Percentiles rank a stretch among this genome's conserved stretches.
Evolutionary conservation across 345 rosid species (phyloP).

Genomic region (Laguncularia racemosa): DNA sequence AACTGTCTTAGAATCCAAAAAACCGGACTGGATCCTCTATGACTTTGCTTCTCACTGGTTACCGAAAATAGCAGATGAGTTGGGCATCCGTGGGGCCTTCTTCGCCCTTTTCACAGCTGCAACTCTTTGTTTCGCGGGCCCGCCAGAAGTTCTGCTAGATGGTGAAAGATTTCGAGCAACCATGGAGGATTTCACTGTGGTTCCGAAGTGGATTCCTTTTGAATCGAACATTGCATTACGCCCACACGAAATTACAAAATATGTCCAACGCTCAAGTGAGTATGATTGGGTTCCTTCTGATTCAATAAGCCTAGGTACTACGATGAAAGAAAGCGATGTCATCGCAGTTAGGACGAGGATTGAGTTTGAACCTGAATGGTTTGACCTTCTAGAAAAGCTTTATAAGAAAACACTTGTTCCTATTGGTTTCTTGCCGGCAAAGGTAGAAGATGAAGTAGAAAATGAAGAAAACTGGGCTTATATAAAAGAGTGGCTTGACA

Average conservation of each 20-base stretch:
- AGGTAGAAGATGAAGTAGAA: slow-evolving; percentile 9
- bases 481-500: slow-evolving; percentile 28
- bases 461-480: slow-evolving; percentile 12
- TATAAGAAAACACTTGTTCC: slow-evolving; percentile 36
- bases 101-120: slow-evolving; percentile 19
- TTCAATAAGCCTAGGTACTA: slow-evolving; percentile 12
- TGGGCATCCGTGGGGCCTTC: slow-evolving; percentile 13
- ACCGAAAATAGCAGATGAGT: slow-evolving; percentile 11
- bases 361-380: slow-evolving; percentile 49
- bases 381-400: slow-evolving; percentile 20
- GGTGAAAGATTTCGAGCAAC: neutral
- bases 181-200: slow-evolving; percentile 19
- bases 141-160: neutral
- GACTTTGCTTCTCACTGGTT: slow-evolving; percentile 31
- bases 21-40: slow-evolving; percentile 24
- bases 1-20: slow-evolving; percentile 6
- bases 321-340: slow-evolving; percentile 25
- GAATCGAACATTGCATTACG: slow-evolving; percentile 21
- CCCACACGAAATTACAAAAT: slow-evolving; percentile 17
- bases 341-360: slow-evolving; percentile 33
- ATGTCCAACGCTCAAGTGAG: slow-evolving; percentile 14
- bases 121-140: slow-evolving; percentile 2
- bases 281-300: slow-evolving; percentile 20
- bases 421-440: slow-evolving; percentile 31
- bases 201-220: slow-evolving; percentile 37